These are phyloP conservation scores for Omphalotus guepiniiformis DNA, from an alignment of 768 basidiomycete genomes.

Conservation along the genomic window DNA sequence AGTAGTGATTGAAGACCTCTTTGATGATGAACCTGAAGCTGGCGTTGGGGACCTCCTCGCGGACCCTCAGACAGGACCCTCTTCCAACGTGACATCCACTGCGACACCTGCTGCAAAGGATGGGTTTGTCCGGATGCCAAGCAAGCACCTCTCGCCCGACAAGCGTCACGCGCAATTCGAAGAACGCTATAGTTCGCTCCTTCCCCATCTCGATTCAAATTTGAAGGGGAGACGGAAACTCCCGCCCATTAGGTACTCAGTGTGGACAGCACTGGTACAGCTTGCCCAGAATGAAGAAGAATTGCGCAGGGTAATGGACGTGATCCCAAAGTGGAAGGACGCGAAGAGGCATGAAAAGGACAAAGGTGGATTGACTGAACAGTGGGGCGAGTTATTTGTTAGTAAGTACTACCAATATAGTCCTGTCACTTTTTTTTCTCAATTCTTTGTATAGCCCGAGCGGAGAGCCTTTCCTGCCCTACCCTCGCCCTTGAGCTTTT, in stretches of 20 bases:
- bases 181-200: neutral
- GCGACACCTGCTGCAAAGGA: neutral
- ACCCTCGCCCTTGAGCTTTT: constrained; percentile 40
- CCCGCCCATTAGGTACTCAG: constrained; percentile 25
- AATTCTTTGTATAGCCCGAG: constrained; percentile 31
- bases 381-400: constrained; percentile 30
- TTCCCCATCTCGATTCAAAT: neutral
- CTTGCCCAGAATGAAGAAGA: constrained; percentile 33
- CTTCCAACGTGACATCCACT: neutral
- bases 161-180: constrained; percentile 4
- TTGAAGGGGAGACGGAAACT: constrained; percentile 3
- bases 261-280: constrained; percentile 36
- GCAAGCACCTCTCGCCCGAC: constrained; percentile 1
- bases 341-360: constrained; percentile 16
- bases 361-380: constrained; percentile 20
- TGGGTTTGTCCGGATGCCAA: neutral
- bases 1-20: constrained; percentile 4
- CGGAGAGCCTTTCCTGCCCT: constrained; percentile 36
- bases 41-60: neutral
- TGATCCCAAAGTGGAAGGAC: constrained; percentile 36
- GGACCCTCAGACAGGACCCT: no score
- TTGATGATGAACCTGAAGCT: neutral
- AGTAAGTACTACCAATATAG: constrained; percentile 24
- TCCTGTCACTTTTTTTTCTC: neutral
- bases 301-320: constrained; percentile 27